These are phyloP conservation scores for Fusarium nodosum DNA, from an alignment of 2,329 filamentous ascomycete species.

Conservation along the genomic window DNA sequence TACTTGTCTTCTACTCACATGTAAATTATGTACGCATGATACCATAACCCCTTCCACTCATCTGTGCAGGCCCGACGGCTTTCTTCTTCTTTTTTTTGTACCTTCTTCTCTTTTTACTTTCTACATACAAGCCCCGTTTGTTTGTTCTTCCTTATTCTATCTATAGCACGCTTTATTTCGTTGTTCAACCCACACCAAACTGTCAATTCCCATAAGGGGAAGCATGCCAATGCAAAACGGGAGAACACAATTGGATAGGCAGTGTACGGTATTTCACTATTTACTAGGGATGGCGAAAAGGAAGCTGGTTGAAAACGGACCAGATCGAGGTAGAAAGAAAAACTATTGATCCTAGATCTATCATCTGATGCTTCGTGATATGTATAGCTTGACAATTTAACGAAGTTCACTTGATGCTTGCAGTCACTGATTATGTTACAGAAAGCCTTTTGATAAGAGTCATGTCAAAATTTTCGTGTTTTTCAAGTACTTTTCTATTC, in stretches of 20 bases:
- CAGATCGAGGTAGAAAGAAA: conserved; percentile 37
- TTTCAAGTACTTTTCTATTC: conserved; percentile 21
- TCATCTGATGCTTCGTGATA: background rate
- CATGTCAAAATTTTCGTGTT: conserved; percentile 8
- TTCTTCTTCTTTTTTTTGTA: conserved; percentile 18
- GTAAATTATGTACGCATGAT: conserved; percentile 44
- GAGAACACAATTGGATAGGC: conserved; percentile 33
- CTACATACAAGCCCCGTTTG: conserved; percentile 23
- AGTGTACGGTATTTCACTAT: conserved; percentile 18
- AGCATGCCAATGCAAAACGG: conserved; percentile 5
- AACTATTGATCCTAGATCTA: conserved; percentile 24
- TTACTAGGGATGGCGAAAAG: conserved; percentile 12
- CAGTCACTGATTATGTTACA: background rate
- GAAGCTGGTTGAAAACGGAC: conserved; percentile 14
- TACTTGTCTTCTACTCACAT: conserved; percentile 41
- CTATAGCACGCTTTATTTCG: conserved; percentile 1
- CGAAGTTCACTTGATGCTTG: background rate
- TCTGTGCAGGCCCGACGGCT: conserved; percentile 29
- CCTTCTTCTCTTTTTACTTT: conserved; percentile 27
- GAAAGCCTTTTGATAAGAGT: background rate
- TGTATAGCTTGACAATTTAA: background rate
- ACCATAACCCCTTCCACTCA: conserved; percentile 37
- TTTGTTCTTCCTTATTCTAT: conserved; percentile 16
- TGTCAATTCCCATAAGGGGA: conserved; percentile 20
- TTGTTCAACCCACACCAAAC: conserved; percentile 18